Percentiles rank a stretch among this genome's conserved stretches.
phyloP scores from a whole-genome alignment of 495 filamentous ascomycete genomes.

The Chlorociboria aeruginascens region DNA sequence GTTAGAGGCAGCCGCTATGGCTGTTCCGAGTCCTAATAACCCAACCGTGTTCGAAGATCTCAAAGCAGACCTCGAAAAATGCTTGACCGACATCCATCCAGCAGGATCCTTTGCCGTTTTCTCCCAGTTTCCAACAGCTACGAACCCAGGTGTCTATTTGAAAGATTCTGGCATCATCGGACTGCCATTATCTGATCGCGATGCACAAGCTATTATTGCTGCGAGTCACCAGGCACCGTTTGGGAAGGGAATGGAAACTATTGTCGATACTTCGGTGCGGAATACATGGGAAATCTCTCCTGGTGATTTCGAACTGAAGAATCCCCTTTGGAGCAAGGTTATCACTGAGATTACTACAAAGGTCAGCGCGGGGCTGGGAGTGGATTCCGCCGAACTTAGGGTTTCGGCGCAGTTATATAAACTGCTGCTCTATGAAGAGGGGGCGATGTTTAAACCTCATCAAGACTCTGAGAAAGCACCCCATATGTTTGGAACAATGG shows the following conservation, averaged over 20 bases:
- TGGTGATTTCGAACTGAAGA: constrained; percentile 29
- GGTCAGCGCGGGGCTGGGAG: constrained; percentile 23
- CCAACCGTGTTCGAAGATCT: too few relatives aligned
- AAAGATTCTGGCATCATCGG: too few relatives aligned
- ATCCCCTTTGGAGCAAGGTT: constrained; percentile 23
- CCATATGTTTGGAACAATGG: constrained; percentile 46
- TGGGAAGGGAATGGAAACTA: constrained; percentile 30
- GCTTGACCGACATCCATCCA: too few relatives aligned
- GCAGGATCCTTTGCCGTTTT: too few relatives aligned
- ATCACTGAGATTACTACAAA: constrained; percentile 14
- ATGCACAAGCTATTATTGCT: constrained; percentile 29
- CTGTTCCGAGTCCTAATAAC: too few relatives aligned
- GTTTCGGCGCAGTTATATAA: constrained; percentile 39
- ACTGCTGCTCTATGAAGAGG: constrained; percentile 42
- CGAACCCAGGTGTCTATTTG: too few relatives aligned
- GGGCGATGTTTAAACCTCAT: constrained; percentile 40
- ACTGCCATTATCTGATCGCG: constrained; percentile 29
- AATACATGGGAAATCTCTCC: constrained; percentile 40
- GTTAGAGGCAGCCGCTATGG: too few relatives aligned
- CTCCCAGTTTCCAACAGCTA: too few relatives aligned
- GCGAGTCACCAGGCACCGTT: constrained; percentile 33
- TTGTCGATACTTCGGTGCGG: constrained; percentile 34
- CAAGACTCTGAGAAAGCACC: constrained; percentile 41
- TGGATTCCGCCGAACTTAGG: constrained; percentile 15
- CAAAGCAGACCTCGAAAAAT: too few relatives aligned